These are phyloP conservation scores for Verbascum thapsus DNA, from an alignment of 257 asterid species.

Conservation along the genomic window DNA sequence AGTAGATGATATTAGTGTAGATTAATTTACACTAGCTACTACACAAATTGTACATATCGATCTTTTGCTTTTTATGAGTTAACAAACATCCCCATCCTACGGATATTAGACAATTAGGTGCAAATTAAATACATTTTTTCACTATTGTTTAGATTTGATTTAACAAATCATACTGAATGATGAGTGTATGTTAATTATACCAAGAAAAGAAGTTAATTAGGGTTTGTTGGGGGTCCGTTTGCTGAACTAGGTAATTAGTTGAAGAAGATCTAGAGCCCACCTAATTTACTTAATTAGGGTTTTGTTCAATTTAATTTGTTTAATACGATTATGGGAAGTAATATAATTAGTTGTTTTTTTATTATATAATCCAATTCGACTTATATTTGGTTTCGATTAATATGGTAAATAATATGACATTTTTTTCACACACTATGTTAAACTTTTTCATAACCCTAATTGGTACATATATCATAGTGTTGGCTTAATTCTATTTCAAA, in stretches of 20 bases:
- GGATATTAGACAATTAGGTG: not conserved
- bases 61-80: not conserved
- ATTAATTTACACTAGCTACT: no score
- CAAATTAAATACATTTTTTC: no score
- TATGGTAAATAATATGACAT: no score
- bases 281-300: not conserved
- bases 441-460: no score
- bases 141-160: not conserved
- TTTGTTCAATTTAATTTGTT: not conserved
- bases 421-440: no score
- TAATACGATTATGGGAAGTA: not conserved
- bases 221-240: constrained; percentile 17
- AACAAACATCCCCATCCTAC: not conserved
- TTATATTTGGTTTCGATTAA: no score
- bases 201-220: not conserved
- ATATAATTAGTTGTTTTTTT: no score
- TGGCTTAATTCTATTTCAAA: no score
- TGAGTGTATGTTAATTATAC: not conserved
- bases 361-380: no score
- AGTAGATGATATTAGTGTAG: no score
- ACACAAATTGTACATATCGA: no score
- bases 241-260: constrained; percentile 5
- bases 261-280: not conserved
- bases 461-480: no score
- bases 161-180: not conserved